Evolutionary conservation across 2,329 filamentous ascomycete genomes (phyloP).

Genomic region (Fusarium nelsonii): DNA sequence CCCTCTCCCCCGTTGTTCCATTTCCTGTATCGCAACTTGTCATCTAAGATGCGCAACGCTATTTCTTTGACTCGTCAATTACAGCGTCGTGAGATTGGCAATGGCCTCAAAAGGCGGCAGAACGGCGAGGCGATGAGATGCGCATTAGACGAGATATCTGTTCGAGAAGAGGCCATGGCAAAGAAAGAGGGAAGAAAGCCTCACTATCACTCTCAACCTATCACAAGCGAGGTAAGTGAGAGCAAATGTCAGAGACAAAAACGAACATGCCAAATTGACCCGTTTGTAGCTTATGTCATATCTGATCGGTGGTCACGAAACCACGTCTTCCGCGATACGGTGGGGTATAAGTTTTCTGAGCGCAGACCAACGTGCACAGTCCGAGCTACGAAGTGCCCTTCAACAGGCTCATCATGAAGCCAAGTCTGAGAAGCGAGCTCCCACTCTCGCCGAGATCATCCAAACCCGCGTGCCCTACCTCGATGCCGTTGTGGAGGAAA

Average conservation of each 20-base stretch:
- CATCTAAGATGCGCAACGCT: neutral
- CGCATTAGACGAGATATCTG: slow-evolving; percentile 25
- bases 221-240: slow-evolving; percentile 21
- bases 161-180: slow-evolving; percentile 26
- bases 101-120: slow-evolving; percentile 11
- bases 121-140: slow-evolving; percentile 25
- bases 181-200: slow-evolving; percentile 27
- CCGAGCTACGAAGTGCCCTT: slow-evolving; percentile 3
- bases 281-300: slow-evolving; percentile 19
- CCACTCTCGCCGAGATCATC: slow-evolving; percentile 19
- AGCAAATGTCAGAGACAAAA: fast-evolving
- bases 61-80: neutral
- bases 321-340: slow-evolving; percentile 23
- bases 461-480: slow-evolving; percentile 28
- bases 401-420: slow-evolving; percentile 15
- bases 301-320: slow-evolving; percentile 31
- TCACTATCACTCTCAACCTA: slow-evolving; percentile 20
- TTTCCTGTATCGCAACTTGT: slow-evolving; percentile 21
- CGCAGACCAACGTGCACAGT: slow-evolving; percentile 21
- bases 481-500: slow-evolving; percentile 30
- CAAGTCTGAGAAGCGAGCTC: slow-evolving; percentile 4
- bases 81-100: slow-evolving; percentile 9
- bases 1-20: slow-evolving; percentile 17
- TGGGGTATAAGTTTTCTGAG: slow-evolving; percentile 33
- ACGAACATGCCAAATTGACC: neutral